Evolutionary conservation across 306 rosid species (phyloP).

Genomic region (Dryas octopetala): DNA sequence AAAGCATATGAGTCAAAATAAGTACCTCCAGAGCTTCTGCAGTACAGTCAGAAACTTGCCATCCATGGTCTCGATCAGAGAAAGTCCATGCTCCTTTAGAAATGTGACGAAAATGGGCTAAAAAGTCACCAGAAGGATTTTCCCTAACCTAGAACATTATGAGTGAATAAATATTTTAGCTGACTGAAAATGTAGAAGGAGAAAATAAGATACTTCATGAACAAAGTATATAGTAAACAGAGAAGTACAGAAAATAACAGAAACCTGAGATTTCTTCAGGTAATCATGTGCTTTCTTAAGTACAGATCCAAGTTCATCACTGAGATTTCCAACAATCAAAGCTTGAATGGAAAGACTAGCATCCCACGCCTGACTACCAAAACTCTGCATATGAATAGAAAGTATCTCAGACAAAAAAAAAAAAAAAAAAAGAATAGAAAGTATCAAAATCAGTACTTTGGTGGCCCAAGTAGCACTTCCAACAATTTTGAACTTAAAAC

Average conservation of each 20-base stretch:
- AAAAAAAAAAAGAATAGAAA: neutral
- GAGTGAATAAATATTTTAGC: too few relatives aligned
- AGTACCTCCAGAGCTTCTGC: too few relatives aligned
- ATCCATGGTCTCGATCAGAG: too few relatives aligned
- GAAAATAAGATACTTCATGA: neutral
- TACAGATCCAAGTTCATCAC: slow-evolving; percentile 3
- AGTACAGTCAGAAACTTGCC: too few relatives aligned
- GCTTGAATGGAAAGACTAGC: slow-evolving; percentile 24
- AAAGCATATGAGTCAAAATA: too few relatives aligned
- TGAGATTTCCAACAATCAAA: slow-evolving; percentile 15
- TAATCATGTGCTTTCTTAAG: slow-evolving; percentile 18
- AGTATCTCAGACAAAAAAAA: too few relatives aligned
- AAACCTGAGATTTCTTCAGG: slow-evolving; percentile 21
- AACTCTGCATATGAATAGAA: neutral
- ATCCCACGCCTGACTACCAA: slow-evolving; percentile 30
- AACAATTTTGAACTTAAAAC: neutral
- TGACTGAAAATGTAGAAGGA: too few relatives aligned
- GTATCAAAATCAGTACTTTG: neutral
- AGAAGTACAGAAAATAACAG: neutral
- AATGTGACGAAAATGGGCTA: too few relatives aligned
- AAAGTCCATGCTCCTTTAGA: too few relatives aligned
- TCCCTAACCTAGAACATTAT: too few relatives aligned
- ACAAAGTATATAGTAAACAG: neutral
- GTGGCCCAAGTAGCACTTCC: neutral
- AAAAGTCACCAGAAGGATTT: too few relatives aligned